Base-by-base conservation (phyloP, 2,329 filamentous ascomycete species). In the Rhexocercosporidium sp. region DNA sequence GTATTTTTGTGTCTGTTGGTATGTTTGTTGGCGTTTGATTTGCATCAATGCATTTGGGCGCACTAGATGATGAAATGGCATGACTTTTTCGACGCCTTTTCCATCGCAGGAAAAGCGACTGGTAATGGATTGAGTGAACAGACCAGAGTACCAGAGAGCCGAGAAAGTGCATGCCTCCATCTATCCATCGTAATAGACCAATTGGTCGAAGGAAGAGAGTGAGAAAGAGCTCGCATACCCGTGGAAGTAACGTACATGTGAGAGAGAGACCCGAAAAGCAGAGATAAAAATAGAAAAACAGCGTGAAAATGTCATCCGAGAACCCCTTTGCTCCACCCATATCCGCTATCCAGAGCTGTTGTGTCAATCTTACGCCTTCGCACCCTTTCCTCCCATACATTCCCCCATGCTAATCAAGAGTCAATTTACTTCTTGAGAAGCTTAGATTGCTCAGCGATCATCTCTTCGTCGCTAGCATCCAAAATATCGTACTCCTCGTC, bases 401-500 rank as follows among this genome's bases (percentile, higher is more conserved):
- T 60, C 56, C 62, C 56, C 54, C 62, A 63, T 66, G 62, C 59
- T 27, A 44, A 27, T 46, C 54, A 51, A 44, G 44, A 59, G 53
- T 64, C 27, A 20, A 44, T 68, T 69, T 73, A 76, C 67, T 77
- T 77, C 69, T 71, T 75, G 22, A 67, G 65, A 47, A 64, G 65
- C 66, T 76, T 75, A 16, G 62, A 71, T 46, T 85, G 82, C 74
- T 87, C 87, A 69, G 85, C 84, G 61, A 88, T 78, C 72, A 86
- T 91, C 78, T 98, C 95, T 79, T 97, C 92, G 73, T 98, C 95
- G 67, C 93, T 97, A 51, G 94, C 95, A 81, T 97, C 94, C 54
- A 98, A 88, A 72, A 98, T 94, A 76, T 99, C 96, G 79, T 98
- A 99, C 81, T 99, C 96, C 79, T 98, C 96, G 71, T 99, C 96